Percentiles rank a stretch among this genome's conserved stretches.
phyloP scores from a whole-genome alignment of 2,329 filamentous ascomycete species.

The Exophiala dermatitidis region DNA sequence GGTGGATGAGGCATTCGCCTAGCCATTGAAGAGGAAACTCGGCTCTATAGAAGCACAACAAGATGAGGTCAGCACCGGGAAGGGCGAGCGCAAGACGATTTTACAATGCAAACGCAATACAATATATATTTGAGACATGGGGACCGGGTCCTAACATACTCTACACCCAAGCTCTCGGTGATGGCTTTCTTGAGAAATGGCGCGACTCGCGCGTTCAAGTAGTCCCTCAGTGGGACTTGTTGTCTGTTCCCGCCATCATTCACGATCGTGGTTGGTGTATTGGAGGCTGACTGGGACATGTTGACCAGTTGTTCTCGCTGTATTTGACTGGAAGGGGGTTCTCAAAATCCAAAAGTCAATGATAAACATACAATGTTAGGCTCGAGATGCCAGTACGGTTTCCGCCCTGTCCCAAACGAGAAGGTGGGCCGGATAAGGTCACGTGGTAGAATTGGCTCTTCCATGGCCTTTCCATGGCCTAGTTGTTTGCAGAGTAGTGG shows the following conservation, averaged over 20 bases:
- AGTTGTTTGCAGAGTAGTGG: too few relatives aligned
- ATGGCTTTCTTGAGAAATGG: slow-evolving; percentile 27
- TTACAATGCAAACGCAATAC: background rate
- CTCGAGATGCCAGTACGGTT: background rate
- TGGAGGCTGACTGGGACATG: slow-evolving; percentile 20
- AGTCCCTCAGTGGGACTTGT: slow-evolving; percentile 26
- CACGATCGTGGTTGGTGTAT: slow-evolving; percentile 15
- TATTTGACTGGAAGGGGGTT: too few relatives aligned
- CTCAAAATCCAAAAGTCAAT: too few relatives aligned
- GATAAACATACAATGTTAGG: too few relatives aligned
- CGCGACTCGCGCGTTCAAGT: slow-evolving; percentile 24
- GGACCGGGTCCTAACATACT: slow-evolving; percentile 16
- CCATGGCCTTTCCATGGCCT: background rate
- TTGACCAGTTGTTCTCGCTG: background rate
- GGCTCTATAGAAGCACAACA: slow-evolving; percentile 13
- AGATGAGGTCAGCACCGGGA: background rate
- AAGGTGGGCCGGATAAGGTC: slow-evolving; percentile 2
- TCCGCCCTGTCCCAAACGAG: background rate
- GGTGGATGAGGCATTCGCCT: slow-evolving; percentile 27
- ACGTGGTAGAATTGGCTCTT: background rate
- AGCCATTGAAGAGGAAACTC: slow-evolving; percentile 28
- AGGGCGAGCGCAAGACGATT: background rate
- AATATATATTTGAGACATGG: too few relatives aligned
- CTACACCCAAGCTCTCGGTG: slow-evolving; percentile 23
- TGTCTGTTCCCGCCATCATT: slow-evolving; percentile 18